phyloP scores from a whole-genome alignment of 2,329 filamentous ascomycete species.

The Pseudogymnoascus sp. region DNA sequence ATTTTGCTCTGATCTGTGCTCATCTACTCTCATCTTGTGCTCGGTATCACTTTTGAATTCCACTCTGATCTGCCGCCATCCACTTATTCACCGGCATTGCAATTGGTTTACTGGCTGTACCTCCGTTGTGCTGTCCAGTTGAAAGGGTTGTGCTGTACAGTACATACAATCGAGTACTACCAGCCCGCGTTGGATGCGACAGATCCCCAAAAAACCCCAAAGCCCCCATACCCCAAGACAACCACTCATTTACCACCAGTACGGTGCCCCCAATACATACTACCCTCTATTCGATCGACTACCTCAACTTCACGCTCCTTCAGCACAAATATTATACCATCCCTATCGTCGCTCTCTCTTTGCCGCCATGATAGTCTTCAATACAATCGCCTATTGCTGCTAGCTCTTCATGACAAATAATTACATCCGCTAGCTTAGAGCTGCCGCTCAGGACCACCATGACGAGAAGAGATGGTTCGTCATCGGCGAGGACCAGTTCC shows the following conservation, averaged over 20 bases:
- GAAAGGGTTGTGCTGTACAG: background rate
- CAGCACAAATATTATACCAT: background rate
- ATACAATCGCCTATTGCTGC: background rate
- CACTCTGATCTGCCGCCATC: background rate
- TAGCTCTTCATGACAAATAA: constrained; percentile 5
- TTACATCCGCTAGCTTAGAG: background rate
- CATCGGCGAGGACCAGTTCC: constrained; percentile 38
- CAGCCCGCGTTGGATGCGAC: background rate
- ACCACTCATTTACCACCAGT: background rate
- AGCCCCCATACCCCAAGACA: background rate
- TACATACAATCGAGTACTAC: background rate
- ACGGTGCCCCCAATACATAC: background rate
- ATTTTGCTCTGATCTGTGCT: too few relatives aligned
- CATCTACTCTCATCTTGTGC: too few relatives aligned
- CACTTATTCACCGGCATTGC: background rate
- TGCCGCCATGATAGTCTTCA: constrained; percentile 1
- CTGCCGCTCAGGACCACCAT: background rate
- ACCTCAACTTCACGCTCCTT: background rate
- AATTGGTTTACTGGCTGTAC: background rate
- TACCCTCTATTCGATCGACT: background rate
- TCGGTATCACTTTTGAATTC: too few relatives aligned
- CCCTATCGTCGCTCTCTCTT: background rate
- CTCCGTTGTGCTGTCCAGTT: background rate
- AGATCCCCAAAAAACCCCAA: background rate
- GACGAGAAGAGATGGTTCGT: constrained; percentile 3